Base-by-base conservation (phyloP, 495 filamentous ascomycete genomes). In the Hypoxylon fragiforme region DNA sequence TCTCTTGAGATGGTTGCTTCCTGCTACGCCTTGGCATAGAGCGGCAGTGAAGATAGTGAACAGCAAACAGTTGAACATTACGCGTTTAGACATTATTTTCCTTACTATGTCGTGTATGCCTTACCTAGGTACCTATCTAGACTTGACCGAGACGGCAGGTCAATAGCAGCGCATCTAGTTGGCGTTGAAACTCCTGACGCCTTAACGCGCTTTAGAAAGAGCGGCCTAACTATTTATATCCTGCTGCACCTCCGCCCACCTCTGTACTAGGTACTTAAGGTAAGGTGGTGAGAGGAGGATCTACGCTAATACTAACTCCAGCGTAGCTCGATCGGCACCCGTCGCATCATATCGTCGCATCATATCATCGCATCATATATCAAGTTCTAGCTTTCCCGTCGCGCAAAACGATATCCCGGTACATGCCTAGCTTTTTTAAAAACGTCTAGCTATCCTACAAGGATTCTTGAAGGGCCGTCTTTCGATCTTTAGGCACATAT, bases 1-100 rank as follows among this genome's bases (percentile, higher is more conserved):
- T 63, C 59, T 58, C 59, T 63, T 34, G 54, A 63, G 54, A 58
- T 48, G 59, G 53, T 58, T 58, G 59, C 54, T 62, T 31, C 22
- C 49, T 54, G n/a, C n/a, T 54, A 9, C 39, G 41, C 36, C 59
- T 58, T 63, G 54, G 58, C 51, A 40, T 26, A 16, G 37, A 47
- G 31, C 47, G 44, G 48, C 34, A 58, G 31, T 36, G 12, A 35
- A 20, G 9, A 28, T 28, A 28, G 24, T 28, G 4, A 4, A 9
- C 24, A 28, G 4, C 24, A 4, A 28, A 28, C 24, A 4, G 9
- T 28, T 4, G 24, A 4, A 28, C 24, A 28, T 28, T 4, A 9
- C 38, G 16, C 21, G 15, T 38, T 8, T 30, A 31, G 42, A 51
- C 32, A 57, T n/a, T 32, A 57, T 44, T 24, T 50, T 46, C 59